Evolutionary conservation across 768 basidiomycete species (phyloP).

Genomic region (Boletus sp.): DNA sequence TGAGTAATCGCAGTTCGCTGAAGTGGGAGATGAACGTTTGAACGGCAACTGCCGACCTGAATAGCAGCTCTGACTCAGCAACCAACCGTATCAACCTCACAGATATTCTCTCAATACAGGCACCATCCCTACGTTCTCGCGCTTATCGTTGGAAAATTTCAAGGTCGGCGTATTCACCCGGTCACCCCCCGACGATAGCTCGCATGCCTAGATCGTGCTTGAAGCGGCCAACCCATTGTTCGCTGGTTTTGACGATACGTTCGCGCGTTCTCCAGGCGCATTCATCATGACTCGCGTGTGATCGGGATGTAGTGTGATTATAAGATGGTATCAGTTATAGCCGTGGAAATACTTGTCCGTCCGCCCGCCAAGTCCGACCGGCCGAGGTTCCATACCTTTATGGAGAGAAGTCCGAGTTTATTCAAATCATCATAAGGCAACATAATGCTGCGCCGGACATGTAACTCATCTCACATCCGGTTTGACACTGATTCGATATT

Average conservation of each 20-base stretch:
- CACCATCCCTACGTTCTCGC: constrained; percentile 1
- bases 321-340: constrained; percentile 10
- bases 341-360: background rate
- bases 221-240: constrained; percentile 16
- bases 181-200: constrained; percentile 7
- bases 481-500: background rate
- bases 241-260: constrained; percentile 14
- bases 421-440: background rate
- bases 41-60: constrained; percentile 8
- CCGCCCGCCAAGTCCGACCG: constrained; percentile 1
- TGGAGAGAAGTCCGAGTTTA: too few species aligned
- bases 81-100: background rate
- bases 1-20: constrained; percentile 7
- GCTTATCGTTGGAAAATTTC: background rate
- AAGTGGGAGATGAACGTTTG: constrained; percentile 9
- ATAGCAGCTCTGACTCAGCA: constrained; percentile 1
- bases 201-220: constrained; percentile 10
- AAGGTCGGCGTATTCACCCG: constrained; percentile 1
- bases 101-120: background rate
- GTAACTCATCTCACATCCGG: background rate
- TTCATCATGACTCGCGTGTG: background rate
- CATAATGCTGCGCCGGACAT: background rate
- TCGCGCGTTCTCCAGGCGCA: constrained; percentile 1
- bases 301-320: constrained; percentile 11
- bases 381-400: background rate